Conservation (phyloP, 805 yeast species). For the Teunomyces cretensis region DNA sequence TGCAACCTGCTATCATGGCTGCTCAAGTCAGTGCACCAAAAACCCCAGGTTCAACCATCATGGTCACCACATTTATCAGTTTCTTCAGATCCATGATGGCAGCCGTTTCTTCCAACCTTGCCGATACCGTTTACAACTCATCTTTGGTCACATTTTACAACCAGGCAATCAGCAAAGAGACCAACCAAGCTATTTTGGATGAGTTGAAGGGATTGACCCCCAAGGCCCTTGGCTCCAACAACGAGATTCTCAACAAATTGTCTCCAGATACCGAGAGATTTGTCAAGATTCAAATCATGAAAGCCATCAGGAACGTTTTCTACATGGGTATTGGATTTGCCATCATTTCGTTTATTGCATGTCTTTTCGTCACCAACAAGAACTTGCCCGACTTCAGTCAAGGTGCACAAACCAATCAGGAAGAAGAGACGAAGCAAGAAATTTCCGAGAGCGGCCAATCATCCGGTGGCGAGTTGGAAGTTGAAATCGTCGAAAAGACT, state of each 20-base stretch:
- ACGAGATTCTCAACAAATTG: constrained; percentile 15
- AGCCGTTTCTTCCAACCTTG: constrained; percentile 42
- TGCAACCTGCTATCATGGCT: constrained; percentile 46
- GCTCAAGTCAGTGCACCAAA: constrained; percentile 54
- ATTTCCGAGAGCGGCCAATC: background rate
- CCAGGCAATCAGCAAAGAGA: constrained; percentile 5
- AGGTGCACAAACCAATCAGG: background rate
- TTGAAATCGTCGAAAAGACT: background rate
- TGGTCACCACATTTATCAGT: constrained; percentile 46
- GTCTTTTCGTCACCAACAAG: constrained; percentile 39
- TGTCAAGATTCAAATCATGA: constrained; percentile 34
- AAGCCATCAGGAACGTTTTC: constrained; percentile 39
- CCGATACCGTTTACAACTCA: constrained; percentile 41
- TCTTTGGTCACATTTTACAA: constrained; percentile 15
- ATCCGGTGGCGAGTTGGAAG: background rate
- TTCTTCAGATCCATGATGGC: constrained; percentile 48
- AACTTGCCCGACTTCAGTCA: constrained; percentile 30
- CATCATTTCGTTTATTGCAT: constrained; percentile 25
- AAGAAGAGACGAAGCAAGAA: background rate
- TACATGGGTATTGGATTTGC: constrained; percentile 41
- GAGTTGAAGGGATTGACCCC: constrained; percentile 19
- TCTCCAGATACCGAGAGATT: constrained; percentile 22
- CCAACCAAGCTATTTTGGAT: constrained; percentile 14
- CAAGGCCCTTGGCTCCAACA: constrained; percentile 13
- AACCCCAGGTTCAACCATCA: constrained; percentile 48